Evolutionary conservation across 2,329 filamentous ascomycete genomes (phyloP).

Genomic region (Tolypocladium ophioglossoides): DNA sequence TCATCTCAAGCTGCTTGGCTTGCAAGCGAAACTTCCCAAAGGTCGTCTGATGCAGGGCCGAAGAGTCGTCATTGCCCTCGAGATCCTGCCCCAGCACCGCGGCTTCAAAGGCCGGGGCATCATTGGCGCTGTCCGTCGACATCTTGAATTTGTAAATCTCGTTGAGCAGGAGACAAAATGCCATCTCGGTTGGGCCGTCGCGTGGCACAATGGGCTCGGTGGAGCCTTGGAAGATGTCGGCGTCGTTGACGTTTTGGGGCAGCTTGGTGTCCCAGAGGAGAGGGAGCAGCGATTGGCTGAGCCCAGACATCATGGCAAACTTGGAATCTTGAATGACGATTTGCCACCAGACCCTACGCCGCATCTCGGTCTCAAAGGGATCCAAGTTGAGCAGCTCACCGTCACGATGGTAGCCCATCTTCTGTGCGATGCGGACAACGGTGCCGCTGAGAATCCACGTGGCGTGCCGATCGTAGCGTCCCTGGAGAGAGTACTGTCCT

Average conservation of each 20-base stretch:
- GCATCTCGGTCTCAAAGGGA: slow-evolving; percentile 57
- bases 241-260: slow-evolving; percentile 48
- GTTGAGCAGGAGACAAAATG: slow-evolving; percentile 40
- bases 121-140: slow-evolving; percentile 27
- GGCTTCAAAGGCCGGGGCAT: slow-evolving; percentile 36
- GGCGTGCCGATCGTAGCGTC: slow-evolving; percentile 47
- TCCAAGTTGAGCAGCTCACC: slow-evolving; percentile 43
- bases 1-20: slow-evolving; percentile 30
- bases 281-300: slow-evolving; percentile 40
- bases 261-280: slow-evolving; percentile 45
- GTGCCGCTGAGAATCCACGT: slow-evolving; percentile 52
- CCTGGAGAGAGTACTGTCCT: slow-evolving; percentile 41
- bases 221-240: slow-evolving; percentile 43
- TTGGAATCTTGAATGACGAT: slow-evolving; percentile 48
- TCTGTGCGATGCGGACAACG: slow-evolving; percentile 53
- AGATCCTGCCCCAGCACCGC: slow-evolving; percentile 35
- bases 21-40: slow-evolving; percentile 31
- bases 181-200: slow-evolving; percentile 52
- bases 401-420: slow-evolving; percentile 57
- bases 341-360: slow-evolving; percentile 58
- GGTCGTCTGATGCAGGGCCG: slow-evolving; percentile 2
- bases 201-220: slow-evolving; percentile 38
- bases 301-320: slow-evolving; percentile 45
- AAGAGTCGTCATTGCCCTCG: slow-evolving; percentile 13
- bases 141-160: slow-evolving; percentile 40